These are phyloP conservation scores for Heterobasidion occidentale DNA, from an alignment of 1,284 basidiomycete species.

Conservation along the genomic window DNA sequence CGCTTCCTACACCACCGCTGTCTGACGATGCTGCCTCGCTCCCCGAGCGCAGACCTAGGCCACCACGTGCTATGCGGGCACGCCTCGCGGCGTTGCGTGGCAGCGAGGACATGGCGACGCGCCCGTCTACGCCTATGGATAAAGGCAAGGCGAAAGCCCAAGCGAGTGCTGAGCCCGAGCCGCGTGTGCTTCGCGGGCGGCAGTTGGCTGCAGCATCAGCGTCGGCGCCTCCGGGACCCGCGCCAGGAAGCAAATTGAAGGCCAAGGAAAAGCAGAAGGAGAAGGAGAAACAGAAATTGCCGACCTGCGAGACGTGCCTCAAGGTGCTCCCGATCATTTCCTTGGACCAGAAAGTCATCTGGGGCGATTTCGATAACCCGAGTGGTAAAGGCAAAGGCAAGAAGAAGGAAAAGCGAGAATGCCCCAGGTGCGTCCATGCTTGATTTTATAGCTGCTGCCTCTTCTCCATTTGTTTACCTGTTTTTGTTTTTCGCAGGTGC, in stretches of 20 bases:
- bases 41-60: slow-evolving; percentile 7
- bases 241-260: slow-evolving; percentile 12
- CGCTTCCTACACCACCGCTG: slow-evolving; percentile 26
- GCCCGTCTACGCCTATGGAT: neutral
- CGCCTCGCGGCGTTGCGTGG: neutral
- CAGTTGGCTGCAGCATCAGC: slow-evolving; percentile 3
- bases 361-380: slow-evolving; percentile 51
- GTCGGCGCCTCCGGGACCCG: neutral
- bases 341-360: slow-evolving; percentile 63
- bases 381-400: slow-evolving; percentile 35
- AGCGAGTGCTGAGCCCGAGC: slow-evolving; percentile 15
- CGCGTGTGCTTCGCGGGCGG: slow-evolving; percentile 17
- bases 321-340: slow-evolving; percentile 66
- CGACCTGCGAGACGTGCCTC: slow-evolving; percentile 56
- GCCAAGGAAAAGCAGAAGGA: slow-evolving; percentile 8
- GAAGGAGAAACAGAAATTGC: slow-evolving; percentile 26
- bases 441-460: slow-evolving; percentile 6
- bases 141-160: slow-evolving; percentile 17
- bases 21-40: slow-evolving; percentile 21
- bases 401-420: slow-evolving; percentile 56
- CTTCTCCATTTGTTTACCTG: slow-evolving; percentile 5
- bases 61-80: slow-evolving; percentile 2
- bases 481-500: slow-evolving; percentile 37
- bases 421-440: slow-evolving; percentile 52
- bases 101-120: neutral